Base-by-base conservation (phyloP, 352 stramenopile species). In the Halophytophthora batemanensis region DNA sequence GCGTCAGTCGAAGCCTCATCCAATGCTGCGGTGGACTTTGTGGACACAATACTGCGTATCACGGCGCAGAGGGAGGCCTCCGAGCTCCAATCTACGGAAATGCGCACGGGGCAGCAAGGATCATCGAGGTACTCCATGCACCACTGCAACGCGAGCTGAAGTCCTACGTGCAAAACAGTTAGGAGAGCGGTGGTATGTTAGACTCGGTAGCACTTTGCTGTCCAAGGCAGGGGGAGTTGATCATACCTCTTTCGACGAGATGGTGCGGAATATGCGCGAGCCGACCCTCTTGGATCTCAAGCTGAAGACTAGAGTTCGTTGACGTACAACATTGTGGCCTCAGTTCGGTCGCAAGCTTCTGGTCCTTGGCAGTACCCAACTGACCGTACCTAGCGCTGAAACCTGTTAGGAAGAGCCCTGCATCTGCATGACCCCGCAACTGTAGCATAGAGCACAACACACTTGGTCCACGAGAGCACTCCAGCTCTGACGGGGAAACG, bases 71-170 rank as follows among this genome's bases (percentile, higher is more conserved):
- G 17, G 4, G 61, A 62, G 0, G 40, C 34, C 7, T 41, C 47
- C 8, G 70, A 57, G 50, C 71, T 79, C 74, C 77, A 86, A 56
- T 77, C 64, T 15, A 87, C 48, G 5, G 53, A 35, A 8, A 78
- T 36, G 2, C 70, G 68, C 11, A 82, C 56, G 6, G 77, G 71
- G 41, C 77, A 84, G 0, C n/a, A 38, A 1, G 61, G 46, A 25
- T 71, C 58, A 1, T 74, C 62, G 2, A 87, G 49, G 41, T 81
- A 82, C 12, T 59, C 56, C n/a, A 81, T 18, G 17, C 59, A 69
- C 72, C 74, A 88, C 18, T 71, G 51, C 17, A 86, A 52, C 2
- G 56, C 72, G 10, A 85, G 43, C 10, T 73, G 68, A 5, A 83
- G 58, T 10, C 72, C 77, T 88, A 35, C 7, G 47, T 36, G 46